Base-by-base conservation (phyloP, 1,284 basidiomycete genomes). In the Cryptococcus depauperatus region DNA sequence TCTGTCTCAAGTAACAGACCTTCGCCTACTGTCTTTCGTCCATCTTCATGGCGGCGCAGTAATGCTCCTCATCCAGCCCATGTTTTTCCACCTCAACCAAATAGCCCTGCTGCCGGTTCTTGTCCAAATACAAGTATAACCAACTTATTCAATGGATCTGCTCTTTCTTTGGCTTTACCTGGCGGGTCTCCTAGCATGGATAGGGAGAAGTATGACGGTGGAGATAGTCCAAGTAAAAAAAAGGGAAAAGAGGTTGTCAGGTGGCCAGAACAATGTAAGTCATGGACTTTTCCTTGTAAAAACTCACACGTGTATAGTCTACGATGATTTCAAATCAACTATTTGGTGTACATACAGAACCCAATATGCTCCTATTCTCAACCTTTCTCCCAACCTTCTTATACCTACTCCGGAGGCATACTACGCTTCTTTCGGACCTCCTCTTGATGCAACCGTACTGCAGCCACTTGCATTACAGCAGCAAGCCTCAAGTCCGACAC, bases 261-360 rank as follows among this genome's bases (percentile, higher is more conserved):
- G 28, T 71, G 67, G 69, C 70, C 71, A 11, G 63, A 69, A 10
- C 58, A 65, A 40, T 71, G 69, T 71, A 43, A 52, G 68, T 62
- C 23, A 3, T n/a, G n/a, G n/a, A n/a, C 16, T 33, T n/a, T 16
- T 19, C 2, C 26, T 16, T 13, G 16, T 25, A 21, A 44, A 27
- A 9, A 41, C 16, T 37, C 38, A 23, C 28, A 33, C n/a, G 16
- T 28, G 75, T 75, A 76, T 78, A 42, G 95, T 95, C 66, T 89
- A 90, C 62, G 75, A 79, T n/a, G 90, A 95, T 70, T 95, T 92
- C 67, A 81, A 82, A 1, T 86, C 85, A 0, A 76, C 84, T 8
- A 76, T 95, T 48, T 93, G 89, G 84, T 77, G 90, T 43, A 93
- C 90, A 0, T 96, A 95, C 69, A 83, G 91, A n/a, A 82, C 80